phyloP scores from a whole-genome alignment of 345 rosid species.

The Crucihimalaya himalaica region DNA sequence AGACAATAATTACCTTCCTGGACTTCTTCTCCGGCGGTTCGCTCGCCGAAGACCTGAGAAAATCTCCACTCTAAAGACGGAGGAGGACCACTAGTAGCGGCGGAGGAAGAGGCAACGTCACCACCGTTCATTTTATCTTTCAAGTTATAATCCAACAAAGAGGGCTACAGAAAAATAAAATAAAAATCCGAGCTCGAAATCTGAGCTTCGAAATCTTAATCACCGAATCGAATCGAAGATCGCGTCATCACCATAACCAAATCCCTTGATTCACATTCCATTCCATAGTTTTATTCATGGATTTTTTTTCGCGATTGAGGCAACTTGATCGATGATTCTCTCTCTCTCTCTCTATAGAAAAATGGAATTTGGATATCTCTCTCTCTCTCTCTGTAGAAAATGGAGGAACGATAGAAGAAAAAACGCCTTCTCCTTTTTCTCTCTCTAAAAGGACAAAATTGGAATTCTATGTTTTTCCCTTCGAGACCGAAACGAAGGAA shows the following conservation, averaged over 20 bases:
- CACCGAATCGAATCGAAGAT: conserved; percentile 49
- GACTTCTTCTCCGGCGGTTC: conserved; percentile 89
- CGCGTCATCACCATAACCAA: conserved; percentile 37
- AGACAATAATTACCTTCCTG: conserved; percentile 62
- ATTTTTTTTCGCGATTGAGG: conserved; percentile 28
- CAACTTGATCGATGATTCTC: conserved; percentile 41
- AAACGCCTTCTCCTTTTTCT: conserved; percentile 37
- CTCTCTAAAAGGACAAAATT: conserved; percentile 43
- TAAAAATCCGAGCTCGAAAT: conserved; percentile 35
- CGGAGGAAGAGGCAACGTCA: conserved; percentile 49
- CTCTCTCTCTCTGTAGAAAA: conserved; percentile 30
- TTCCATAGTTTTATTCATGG: conserved; percentile 30
- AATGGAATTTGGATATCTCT: conserved; percentile 26
- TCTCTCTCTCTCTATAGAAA: background rate
- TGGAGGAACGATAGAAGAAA: conserved; percentile 41
- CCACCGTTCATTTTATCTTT: conserved; percentile 64
- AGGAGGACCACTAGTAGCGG: conserved; percentile 44
- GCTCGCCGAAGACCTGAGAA: conserved; percentile 94
- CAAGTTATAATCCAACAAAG: conserved; percentile 33
- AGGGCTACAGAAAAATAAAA: conserved; percentile 7
- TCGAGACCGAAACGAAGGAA: conserved; percentile 42
- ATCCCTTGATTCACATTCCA: conserved; percentile 43
- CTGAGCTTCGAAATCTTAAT: conserved; percentile 40
- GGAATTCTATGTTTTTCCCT: conserved; percentile 20
- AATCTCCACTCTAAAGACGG: conserved; percentile 84